Conservation (phyloP, 2,329 filamentous ascomycete genomes). For the Aschersonia sp. region DNA sequence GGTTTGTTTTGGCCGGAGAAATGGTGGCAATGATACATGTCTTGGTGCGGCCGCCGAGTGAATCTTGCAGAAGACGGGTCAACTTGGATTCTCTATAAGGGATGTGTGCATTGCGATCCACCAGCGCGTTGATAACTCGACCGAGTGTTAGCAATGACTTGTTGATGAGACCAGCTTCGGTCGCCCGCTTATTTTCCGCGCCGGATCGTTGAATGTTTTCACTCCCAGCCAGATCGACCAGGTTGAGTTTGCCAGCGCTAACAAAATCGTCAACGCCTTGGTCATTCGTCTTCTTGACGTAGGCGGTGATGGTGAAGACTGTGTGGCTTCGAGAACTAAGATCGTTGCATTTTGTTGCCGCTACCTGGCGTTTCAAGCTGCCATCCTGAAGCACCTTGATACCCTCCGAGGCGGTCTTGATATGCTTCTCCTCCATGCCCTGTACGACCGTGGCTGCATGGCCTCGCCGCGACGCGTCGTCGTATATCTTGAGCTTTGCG, state of each 20-base stretch:
- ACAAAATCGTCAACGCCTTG: constrained; percentile 82
- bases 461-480: constrained; percentile 79
- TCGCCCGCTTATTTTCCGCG: constrained; percentile 92
- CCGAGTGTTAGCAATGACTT: constrained; percentile 92
- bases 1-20: constrained; percentile 84
- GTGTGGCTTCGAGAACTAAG: constrained; percentile 94
- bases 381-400: constrained; percentile 81
- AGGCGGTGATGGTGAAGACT: constrained; percentile 89
- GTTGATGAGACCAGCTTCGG: constrained; percentile 94
- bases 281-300: constrained; percentile 68
- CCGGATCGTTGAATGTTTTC: constrained; percentile 97
- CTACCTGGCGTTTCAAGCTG: constrained; percentile 91
- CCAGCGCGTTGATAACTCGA: constrained; percentile 91
- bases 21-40: constrained; percentile 98
- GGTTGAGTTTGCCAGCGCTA: constrained; percentile 82
- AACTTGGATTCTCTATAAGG: constrained; percentile 90
- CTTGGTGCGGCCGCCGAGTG: constrained; percentile 86
- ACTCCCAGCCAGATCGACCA: constrained; percentile 92
- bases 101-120: constrained; percentile 81
- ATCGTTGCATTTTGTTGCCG: constrained; percentile 98
- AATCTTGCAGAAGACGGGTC: constrained; percentile 89
- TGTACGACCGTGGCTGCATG: constrained; percentile 78
- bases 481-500: constrained; percentile 86
- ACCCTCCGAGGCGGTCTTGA: constrained; percentile 70
- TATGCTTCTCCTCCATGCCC: constrained; percentile 94